These are phyloP conservation scores for Hericium alpestre DNA, from an alignment of 768 basidiomycete species.

Conservation along the genomic window DNA sequence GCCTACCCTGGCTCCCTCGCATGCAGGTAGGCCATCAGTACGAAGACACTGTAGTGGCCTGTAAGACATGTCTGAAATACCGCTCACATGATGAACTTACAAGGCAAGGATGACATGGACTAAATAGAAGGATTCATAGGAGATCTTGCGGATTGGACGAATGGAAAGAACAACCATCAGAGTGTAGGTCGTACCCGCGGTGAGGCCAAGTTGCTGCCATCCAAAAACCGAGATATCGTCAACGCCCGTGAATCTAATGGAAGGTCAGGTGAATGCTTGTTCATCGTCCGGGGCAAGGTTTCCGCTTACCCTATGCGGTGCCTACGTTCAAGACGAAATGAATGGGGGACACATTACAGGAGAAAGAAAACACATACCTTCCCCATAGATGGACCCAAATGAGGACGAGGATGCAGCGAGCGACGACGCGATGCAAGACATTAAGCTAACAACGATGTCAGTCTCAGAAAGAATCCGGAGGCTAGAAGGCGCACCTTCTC, in stretches of 20 bases:
- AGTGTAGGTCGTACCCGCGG: slow-evolving; percentile 1
- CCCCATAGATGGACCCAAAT: slow-evolving; percentile 12
- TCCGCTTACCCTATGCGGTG: not conserved
- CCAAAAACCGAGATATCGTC: not conserved
- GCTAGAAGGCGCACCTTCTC: slow-evolving; percentile 16
- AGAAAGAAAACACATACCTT: not conserved
- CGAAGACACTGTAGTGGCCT: slow-evolving; percentile 4
- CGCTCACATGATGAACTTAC: not conserved
- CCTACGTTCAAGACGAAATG: not conserved
- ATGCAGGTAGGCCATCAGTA: slow-evolving; percentile 11
- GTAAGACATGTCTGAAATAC: not conserved
- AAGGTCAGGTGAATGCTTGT: not conserved
- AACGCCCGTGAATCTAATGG: slow-evolving; percentile 1
- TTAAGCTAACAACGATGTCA: slow-evolving; percentile 7
- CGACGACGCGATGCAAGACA: slow-evolving; percentile 15
- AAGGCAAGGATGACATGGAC: slow-evolving; percentile 12
- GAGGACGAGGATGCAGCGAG: slow-evolving; percentile 11
- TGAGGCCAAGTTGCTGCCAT: slow-evolving; percentile 6
- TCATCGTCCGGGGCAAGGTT: not conserved
- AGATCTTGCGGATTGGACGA: slow-evolving; percentile 8
- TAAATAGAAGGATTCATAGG: slow-evolving; percentile 13
- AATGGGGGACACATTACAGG: not conserved
- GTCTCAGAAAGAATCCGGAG: not conserved
- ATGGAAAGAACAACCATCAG: slow-evolving; percentile 9
- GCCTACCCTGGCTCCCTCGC: slow-evolving; percentile 5